Evolutionary conservation across 768 basidiomycete species (phyloP).

Genomic region (Ephemerocybe angulata): DNA sequence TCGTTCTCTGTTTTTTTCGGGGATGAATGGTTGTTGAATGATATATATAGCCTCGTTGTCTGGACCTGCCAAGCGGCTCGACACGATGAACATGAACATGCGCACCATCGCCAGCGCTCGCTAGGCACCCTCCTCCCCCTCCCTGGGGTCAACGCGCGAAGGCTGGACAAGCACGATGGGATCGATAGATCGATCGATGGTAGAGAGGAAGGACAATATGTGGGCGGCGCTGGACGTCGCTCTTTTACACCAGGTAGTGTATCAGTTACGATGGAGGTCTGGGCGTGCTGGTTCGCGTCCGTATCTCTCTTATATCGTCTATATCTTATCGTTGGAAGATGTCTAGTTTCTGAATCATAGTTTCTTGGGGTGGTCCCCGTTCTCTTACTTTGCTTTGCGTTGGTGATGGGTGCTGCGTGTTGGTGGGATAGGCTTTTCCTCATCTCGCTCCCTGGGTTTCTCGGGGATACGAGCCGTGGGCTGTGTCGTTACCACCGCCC

Average conservation of each 20-base stretch:
- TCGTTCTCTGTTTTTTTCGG: not conserved
- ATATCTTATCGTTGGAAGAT: too few relatives aligned
- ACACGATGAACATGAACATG: conserved; percentile 1
- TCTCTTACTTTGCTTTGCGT: too few relatives aligned
- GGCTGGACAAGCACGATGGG: too few relatives aligned
- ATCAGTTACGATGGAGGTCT: conserved; percentile 8
- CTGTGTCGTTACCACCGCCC: too few relatives aligned
- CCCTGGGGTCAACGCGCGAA: not conserved
- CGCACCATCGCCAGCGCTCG: conserved; percentile 6
- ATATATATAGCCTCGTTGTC: not conserved
- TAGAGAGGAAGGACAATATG: too few relatives aligned
- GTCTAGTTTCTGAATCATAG: too few relatives aligned
- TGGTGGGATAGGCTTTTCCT: too few relatives aligned
- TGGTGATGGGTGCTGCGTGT: too few relatives aligned
- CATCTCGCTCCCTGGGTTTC: too few relatives aligned
- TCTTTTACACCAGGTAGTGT: conserved; percentile 2
- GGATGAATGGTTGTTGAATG: not conserved
- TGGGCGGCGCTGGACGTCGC: conserved; percentile 8
- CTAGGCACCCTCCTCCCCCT: not conserved
- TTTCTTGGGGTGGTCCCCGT: too few relatives aligned
- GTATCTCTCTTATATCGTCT: not conserved
- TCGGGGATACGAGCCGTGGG: too few relatives aligned
- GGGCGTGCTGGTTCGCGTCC: conserved; percentile 9
- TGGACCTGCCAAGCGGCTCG: not conserved
- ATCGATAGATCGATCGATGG: too few relatives aligned